A percentile compares a stretch with the other conserved stretches of the same genome.
Conservation (phyloP, 2,329 filamentous ascomycete species). For the Fonsecaea multimorphosa region DNA sequence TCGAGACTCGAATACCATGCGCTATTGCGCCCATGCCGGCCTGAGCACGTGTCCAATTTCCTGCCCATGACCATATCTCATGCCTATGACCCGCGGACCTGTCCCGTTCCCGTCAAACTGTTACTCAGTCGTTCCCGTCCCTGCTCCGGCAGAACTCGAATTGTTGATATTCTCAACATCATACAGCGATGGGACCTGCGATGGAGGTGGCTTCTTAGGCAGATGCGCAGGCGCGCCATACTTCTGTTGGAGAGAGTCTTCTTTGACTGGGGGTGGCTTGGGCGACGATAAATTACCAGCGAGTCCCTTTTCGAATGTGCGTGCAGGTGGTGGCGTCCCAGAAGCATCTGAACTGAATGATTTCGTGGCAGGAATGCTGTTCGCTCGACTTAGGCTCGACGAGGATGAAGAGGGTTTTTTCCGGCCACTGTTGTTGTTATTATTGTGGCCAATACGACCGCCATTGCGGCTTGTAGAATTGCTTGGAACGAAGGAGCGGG, state of each 20-base stretch:
- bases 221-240: slow-evolving; percentile 59
- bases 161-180: slow-evolving; percentile 45
- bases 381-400: slow-evolving; percentile 41
- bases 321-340: slow-evolving; percentile 10
- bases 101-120: background rate
- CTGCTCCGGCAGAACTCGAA: background rate
- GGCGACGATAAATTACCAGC: slow-evolving; percentile 20
- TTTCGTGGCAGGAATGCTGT: slow-evolving; percentile 38
- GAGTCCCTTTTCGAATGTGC: slow-evolving; percentile 28
- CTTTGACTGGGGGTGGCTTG: slow-evolving; percentile 19
- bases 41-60: background rate
- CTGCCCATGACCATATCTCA: background rate
- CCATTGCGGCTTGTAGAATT: slow-evolving; percentile 49
- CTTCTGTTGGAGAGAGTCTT: slow-evolving; percentile 46
- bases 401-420: slow-evolving; percentile 38
- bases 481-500: slow-evolving; percentile 83
- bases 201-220: slow-evolving; percentile 58
- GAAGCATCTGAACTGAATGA: slow-evolving; percentile 22
- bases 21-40: background rate
- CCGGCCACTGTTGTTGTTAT: slow-evolving; percentile 14
- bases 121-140: background rate
- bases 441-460: slow-evolving; percentile 39
- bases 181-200: slow-evolving; percentile 48
- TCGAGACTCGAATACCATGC: background rate
- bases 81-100: background rate